phyloP scores from a whole-genome alignment of 176 grass and related monocot species.

The barley (Hordeum vulgare) region DNA sequence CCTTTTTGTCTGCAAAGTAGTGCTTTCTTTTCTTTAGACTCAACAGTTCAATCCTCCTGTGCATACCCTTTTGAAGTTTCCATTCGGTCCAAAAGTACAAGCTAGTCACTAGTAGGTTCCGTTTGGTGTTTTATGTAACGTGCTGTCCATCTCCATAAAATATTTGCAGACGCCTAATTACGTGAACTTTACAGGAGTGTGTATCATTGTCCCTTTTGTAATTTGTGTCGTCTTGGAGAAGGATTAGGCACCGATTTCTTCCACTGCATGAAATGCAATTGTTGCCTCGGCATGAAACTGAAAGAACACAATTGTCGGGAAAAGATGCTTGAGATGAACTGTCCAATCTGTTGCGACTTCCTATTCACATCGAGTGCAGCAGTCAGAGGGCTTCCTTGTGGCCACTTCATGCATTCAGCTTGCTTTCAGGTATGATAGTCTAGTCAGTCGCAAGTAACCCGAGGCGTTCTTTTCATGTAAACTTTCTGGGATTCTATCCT shows the following conservation, averaged over 20 bases:
- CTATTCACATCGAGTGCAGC: slow-evolving; percentile 81
- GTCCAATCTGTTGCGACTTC: slow-evolving; percentile 80
- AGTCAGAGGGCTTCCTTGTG: slow-evolving; percentile 73
- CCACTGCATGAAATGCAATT: slow-evolving; percentile 97
- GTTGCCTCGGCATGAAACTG: slow-evolving; percentile 76
- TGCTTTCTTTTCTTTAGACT: too few species aligned
- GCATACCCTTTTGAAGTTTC: not conserved
- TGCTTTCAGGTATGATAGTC: slow-evolving; percentile 72
- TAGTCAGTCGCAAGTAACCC: not conserved
- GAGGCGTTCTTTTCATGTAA: not conserved
- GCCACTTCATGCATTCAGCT: slow-evolving; percentile 93
- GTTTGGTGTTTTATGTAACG: not conserved
- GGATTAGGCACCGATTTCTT: slow-evolving; percentile 85
- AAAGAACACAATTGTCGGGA: slow-evolving; percentile 76
- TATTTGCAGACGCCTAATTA: slow-evolving; percentile 16
- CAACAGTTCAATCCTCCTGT: not conserved
- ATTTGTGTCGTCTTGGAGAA: slow-evolving; percentile 77
- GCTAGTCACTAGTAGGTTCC: not conserved
- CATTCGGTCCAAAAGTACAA: not conserved
- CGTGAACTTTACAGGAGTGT: slow-evolving; percentile 44
- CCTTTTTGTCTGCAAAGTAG: too few species aligned
- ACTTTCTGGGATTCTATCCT: not conserved
- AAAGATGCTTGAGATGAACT: slow-evolving; percentile 81
- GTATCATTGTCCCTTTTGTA: slow-evolving; percentile 95
- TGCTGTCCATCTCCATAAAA: not conserved